Conservation (phyloP, 2,329 filamentous ascomycete species). For the Colletotrichum higginsianum region DNA sequence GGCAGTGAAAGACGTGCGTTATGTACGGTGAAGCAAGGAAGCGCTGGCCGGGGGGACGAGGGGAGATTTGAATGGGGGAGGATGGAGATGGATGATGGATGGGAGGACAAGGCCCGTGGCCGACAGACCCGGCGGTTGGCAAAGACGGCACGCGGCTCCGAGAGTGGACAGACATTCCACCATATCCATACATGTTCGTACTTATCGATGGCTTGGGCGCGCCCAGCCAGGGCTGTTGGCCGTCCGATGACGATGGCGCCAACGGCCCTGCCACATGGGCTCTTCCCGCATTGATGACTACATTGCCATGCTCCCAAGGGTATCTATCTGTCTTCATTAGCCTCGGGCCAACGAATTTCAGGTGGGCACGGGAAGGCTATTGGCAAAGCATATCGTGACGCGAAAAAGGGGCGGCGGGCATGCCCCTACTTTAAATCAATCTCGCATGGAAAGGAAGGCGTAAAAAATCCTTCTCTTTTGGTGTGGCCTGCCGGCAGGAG, state of each 20-base stretch:
- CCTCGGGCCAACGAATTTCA: conserved; percentile 8
- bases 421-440: conserved; percentile 29
- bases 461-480: conserved; percentile 1
- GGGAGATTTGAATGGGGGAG: conserved; percentile 22
- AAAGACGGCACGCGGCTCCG: conserved; percentile 18
- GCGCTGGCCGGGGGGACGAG: conserved; percentile 3
- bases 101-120: conserved; percentile 18
- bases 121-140: conserved; percentile 25
- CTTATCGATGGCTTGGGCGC: not conserved
- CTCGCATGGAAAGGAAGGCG: conserved; percentile 2
- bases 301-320: conserved; percentile 11
- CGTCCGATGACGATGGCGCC: not conserved
- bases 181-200: too few relatives aligned
- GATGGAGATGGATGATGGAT: conserved; percentile 3
- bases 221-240: not conserved
- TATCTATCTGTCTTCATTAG: not conserved
- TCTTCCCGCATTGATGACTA: conserved; percentile 9
- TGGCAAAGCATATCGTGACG: conserved; percentile 11
- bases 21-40: conserved; percentile 38
- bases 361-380: conserved; percentile 37
- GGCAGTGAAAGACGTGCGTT: conserved; percentile 8
- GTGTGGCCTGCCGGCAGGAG: conserved; percentile 4
- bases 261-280: not conserved
- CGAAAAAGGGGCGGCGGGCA: conserved; percentile 1
- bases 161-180: not conserved